phyloP scores from a whole-genome alignment of 1,139 yeast genomes.

The Lodderomyces jiufengensis region DNA sequence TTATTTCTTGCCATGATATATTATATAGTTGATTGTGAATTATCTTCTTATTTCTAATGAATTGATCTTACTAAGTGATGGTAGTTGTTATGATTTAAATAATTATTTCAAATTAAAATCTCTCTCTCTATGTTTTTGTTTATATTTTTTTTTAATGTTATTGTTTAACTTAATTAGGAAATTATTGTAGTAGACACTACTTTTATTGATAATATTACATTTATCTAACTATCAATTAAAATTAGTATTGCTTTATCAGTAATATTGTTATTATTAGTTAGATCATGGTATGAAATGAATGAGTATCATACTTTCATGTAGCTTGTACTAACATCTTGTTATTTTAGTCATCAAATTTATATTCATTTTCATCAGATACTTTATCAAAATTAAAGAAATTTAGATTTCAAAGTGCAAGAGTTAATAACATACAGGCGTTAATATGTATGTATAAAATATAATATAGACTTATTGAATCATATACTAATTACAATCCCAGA shows the following conservation, averaged over 20 bases:
- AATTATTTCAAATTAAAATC: neutral
- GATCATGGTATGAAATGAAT: too few relatives aligned
- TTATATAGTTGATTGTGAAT: neutral
- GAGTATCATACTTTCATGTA: too few relatives aligned
- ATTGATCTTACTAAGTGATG: too few relatives aligned
- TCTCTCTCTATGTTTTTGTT: neutral
- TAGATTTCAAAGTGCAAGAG: conserved; percentile 67
- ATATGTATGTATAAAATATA: conserved; percentile 40
- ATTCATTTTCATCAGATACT: conserved; percentile 66
- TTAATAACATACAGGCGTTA: conserved; percentile 59
- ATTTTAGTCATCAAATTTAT: conserved; percentile 46
- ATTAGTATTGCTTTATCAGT: too few relatives aligned
- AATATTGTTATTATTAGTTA: too few relatives aligned
- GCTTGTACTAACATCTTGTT: too few relatives aligned
- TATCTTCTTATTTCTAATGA: neutral
- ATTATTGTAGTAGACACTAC: too few relatives aligned
- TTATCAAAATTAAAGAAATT: conserved; percentile 61
- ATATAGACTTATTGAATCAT: neutral
- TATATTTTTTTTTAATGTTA: conserved; percentile 1
- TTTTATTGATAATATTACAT: too few relatives aligned
- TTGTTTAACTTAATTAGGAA: conserved; percentile 7
- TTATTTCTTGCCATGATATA: conserved; percentile 11
- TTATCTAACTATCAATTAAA: too few relatives aligned
- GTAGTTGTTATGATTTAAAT: neutral
- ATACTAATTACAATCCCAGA: conserved; percentile 26